Evolutionary conservation across 2,329 filamentous ascomycete genomes (phyloP).

Genomic region (Remersonia thermophila): DNA sequence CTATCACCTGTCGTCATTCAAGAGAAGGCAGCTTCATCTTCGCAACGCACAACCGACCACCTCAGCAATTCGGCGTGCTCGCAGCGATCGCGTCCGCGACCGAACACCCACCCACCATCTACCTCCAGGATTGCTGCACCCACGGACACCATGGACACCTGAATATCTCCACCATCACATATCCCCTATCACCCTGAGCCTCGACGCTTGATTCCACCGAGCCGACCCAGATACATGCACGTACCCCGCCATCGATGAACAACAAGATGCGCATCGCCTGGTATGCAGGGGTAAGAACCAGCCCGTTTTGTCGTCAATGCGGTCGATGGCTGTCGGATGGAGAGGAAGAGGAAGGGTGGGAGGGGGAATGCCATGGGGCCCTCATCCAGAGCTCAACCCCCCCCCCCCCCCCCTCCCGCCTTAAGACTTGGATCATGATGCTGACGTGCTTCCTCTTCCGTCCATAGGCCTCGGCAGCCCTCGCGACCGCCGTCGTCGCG

Average conservation of each 20-base stretch:
- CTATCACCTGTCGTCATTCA: too few species aligned
- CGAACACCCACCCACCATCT: too few species aligned
- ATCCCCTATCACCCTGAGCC: constrained; percentile 1
- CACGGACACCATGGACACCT: constrained; percentile 25
- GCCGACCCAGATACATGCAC: neutral
- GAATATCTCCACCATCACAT: constrained; percentile 10
- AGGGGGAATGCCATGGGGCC: too few species aligned
- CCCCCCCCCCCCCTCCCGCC: constrained; percentile 1
- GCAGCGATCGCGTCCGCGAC: too few species aligned
- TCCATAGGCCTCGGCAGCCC: constrained; percentile 60
- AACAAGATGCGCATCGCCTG: constrained; percentile 44
- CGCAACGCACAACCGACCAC: too few species aligned
- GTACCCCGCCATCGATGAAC: too few species aligned
- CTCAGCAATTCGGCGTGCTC: too few species aligned
- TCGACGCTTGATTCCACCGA: constrained; percentile 1
- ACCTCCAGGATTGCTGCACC: neutral
- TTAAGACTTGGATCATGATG: neutral
- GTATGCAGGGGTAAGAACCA: constrained; percentile 45
- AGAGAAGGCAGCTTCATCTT: too few species aligned
- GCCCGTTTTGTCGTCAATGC: constrained; percentile 2
- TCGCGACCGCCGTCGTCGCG: constrained; percentile 71
- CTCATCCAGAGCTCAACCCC: constrained; percentile 5
- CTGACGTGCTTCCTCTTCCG: constrained; percentile 8
- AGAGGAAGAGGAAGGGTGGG: too few species aligned
- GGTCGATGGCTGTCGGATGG: too few species aligned